Evolutionary conservation across 805 yeast genomes (phyloP), one percentile per base, ranked within the genome.

Genomic region (Kuraishia ogatae): DNA sequence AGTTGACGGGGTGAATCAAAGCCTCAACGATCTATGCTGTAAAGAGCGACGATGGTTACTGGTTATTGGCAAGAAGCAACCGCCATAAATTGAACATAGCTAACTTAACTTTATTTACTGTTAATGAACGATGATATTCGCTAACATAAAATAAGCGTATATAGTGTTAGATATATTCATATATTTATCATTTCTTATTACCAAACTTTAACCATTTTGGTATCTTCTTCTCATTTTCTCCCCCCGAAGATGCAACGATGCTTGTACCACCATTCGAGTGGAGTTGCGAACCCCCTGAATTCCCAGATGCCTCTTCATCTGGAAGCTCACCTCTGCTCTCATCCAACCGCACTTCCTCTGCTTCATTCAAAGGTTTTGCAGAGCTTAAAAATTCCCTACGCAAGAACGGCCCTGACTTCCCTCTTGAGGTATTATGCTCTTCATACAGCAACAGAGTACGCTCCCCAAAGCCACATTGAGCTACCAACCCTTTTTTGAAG

Each of bases 401-500:
- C 50, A 67, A 57, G 53, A 60, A 67, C 48, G 62, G 67, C 1
- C 55, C 58, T 35, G 43, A 39, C 48, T 52, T 55, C 28, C 61
- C 58, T 26, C 58, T 57, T 22, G 51, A 50, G 11, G 58, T 35
- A 4, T 17, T 35, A 8, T 48, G 47, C 10, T 60, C 66, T 24
- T 59, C 61, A 46, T 62, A 66, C 1, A 62, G 55, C 48, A 68
- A 43, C 11, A 63, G 50, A 5, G 68, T 62, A 20, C 71, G 58
- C 43, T 76, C 60, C 1, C 80, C 79, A 56, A 83, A 75, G 2
- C 68, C 64, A 53, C 73, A 67, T 50, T 75, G 77, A 0, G 62
- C 61, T 1, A 73, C 70, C 47, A 80, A 63, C 22, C 57, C 59
- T 55, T 62, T 62, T 0, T 65, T 58, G 0, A 65, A 60, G 53